Evolutionary conservation across 1,139 yeast species (phyloP).

Genomic region (Nadsonia commutata): DNA sequence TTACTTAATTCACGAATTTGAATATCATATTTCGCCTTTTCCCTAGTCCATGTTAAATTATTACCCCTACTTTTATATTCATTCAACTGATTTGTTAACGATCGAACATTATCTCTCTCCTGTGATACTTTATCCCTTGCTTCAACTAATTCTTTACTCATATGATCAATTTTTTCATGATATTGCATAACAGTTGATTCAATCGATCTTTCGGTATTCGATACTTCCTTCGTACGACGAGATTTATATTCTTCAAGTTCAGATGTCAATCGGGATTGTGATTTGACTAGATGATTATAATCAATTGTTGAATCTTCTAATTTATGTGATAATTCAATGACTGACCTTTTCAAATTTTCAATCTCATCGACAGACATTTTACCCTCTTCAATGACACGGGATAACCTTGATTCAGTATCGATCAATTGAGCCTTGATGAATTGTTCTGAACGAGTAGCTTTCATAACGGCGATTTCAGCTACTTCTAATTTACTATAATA

Average conservation of each 20-base stretch:
- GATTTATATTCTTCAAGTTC: conserved; percentile 28
- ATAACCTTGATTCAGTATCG: conserved; percentile 39
- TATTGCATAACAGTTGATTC: conserved; percentile 27
- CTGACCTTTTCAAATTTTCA: conserved; percentile 40
- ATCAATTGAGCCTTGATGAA: conserved; percentile 39
- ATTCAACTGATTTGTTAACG: too few relatives aligned
- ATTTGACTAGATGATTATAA: conserved; percentile 35
- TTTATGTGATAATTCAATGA: conserved; percentile 40
- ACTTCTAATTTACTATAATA: conserved; percentile 60
- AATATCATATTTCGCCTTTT: conserved; percentile 35
- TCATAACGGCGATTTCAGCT: conserved; percentile 60
- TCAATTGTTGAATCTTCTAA: conserved; percentile 47
- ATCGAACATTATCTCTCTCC: too few relatives aligned
- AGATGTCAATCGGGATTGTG: conserved; percentile 30
- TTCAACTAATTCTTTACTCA: too few relatives aligned
- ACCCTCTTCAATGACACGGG: conserved; percentile 43
- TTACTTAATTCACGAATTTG: conserved; percentile 37
- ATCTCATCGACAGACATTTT: conserved; percentile 43
- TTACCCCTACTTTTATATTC: too few relatives aligned
- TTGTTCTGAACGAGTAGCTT: conserved; percentile 48
- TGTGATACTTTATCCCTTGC: too few relatives aligned
- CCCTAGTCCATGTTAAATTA: conserved; percentile 21
- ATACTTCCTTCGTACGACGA: conserved; percentile 16
- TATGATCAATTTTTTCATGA: conserved; percentile 42
- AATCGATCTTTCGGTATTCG: conserved; percentile 14